Percentiles rank a stretch among this genome's conserved stretches.
Conservation (phyloP, 164 flowering plant genomes). For the Magnolia kwangsiensis region DNA sequence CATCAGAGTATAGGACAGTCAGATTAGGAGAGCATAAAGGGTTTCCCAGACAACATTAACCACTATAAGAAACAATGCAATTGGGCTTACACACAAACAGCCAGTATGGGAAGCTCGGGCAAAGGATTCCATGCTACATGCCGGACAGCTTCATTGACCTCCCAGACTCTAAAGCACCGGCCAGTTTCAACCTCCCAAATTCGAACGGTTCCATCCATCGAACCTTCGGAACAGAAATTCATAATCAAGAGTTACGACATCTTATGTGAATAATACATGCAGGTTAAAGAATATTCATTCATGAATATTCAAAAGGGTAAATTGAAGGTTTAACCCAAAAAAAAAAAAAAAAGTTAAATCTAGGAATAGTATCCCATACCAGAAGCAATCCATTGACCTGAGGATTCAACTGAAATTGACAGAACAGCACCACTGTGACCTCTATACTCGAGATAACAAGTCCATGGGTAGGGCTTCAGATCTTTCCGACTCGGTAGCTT, state of each 20-base stretch:
- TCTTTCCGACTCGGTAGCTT: slow-evolving; percentile 86
- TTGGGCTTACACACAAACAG: slow-evolving; percentile 58
- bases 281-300: background rate
- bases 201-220: slow-evolving; percentile 85
- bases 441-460: slow-evolving; percentile 80
- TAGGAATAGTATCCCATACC: slow-evolving; percentile 34
- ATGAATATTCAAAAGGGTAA: background rate
- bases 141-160: slow-evolving; percentile 57
- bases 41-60: background rate
- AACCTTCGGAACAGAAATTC: slow-evolving; percentile 42
- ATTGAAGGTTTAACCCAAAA: background rate
- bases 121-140: slow-evolving; percentile 92
- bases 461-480: slow-evolving; percentile 82
- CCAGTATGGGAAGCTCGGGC: slow-evolving; percentile 66
- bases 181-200: slow-evolving; percentile 96
- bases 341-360: background rate
- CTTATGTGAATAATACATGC: background rate
- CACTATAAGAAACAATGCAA: background rate
- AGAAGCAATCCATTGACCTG: slow-evolving; percentile 93
- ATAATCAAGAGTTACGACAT: slow-evolving; percentile 9
- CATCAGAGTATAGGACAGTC: slow-evolving; percentile 6
- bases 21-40: background rate
- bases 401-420: slow-evolving; percentile 63
- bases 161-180: slow-evolving; percentile 73
- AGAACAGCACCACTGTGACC: slow-evolving; percentile 80